A percentile compares a stretch with the other conserved stretches of the same genome.
Conservation (phyloP, 2,329 filamentous ascomycete genomes). For the Stagonosporopsis chrysanthemi region DNA sequence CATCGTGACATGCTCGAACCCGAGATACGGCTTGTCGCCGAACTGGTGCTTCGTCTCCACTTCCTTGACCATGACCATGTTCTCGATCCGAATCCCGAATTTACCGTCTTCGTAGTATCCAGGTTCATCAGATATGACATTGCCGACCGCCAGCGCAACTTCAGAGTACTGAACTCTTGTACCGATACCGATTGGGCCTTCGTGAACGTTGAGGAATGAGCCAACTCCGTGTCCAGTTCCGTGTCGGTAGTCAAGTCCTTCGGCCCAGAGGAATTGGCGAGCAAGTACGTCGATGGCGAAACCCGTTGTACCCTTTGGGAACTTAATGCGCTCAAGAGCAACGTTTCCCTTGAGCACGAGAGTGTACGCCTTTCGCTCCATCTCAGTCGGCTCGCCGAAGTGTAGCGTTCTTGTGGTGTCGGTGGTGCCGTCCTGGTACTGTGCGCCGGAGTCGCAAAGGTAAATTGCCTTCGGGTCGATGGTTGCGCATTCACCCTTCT, state of each 20-base stretch:
- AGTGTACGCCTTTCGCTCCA: constrained; percentile 89
- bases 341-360: constrained; percentile 95
- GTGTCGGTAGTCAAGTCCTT: constrained; percentile 93
- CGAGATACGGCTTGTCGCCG: constrained; percentile 91
- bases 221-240: constrained; percentile 96
- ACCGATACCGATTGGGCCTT: constrained; percentile 95
- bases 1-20: constrained; percentile 98
- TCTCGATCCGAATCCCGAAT: constrained; percentile 96
- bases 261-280: constrained; percentile 89
- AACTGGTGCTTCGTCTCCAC: constrained; percentile 87
- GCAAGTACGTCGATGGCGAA: constrained; percentile 90
- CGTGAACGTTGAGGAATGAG: constrained; percentile 94
- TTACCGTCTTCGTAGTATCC: constrained; percentile 96
- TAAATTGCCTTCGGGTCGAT: constrained; percentile 90
- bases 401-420: constrained; percentile 94
- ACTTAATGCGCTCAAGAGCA: constrained; percentile 82
- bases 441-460: constrained; percentile 95
- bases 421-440: constrained; percentile 94
- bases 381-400: constrained; percentile 82
- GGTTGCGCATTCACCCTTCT: constrained; percentile 78
- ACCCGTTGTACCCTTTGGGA: constrained; percentile 93
- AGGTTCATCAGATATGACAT: constrained; percentile 94
- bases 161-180: constrained; percentile 91
- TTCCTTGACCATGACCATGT: constrained; percentile 89
- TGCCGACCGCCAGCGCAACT: constrained; percentile 86